A percentile compares a stretch with the other conserved stretches of the same genome.
Evolutionary conservation across 768 basidiomycete genomes (phyloP).

Genomic region (Candolleomyces aberdarensis): DNA sequence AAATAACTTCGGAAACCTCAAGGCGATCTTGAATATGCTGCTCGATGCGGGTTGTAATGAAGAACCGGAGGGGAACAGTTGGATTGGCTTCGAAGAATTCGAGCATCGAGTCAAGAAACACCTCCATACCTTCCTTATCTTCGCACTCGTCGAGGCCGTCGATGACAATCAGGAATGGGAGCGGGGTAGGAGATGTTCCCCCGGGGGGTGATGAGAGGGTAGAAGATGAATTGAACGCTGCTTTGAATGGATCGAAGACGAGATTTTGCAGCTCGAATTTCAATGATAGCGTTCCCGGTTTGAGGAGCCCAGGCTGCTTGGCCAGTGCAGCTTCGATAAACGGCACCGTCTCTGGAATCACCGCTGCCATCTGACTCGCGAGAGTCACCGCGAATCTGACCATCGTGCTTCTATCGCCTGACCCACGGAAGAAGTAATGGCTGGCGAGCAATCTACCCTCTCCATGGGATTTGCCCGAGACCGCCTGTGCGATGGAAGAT

Average conservation of each 20-base stretch:
- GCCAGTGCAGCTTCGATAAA: too few species aligned
- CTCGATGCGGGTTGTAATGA: not conserved
- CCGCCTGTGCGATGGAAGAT: conserved; percentile 4
- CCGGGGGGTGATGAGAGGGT: too few species aligned
- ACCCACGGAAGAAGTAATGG: too few species aligned
- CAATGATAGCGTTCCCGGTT: not conserved
- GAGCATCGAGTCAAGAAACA: not conserved
- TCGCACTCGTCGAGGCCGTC: conserved; percentile 4
- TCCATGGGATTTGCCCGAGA: not conserved
- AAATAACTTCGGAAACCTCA: not conserved
- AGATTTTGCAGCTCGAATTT: not conserved
- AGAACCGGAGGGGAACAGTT: not conserved
- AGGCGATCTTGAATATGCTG: not conserved
- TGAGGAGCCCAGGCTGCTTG: too few species aligned
- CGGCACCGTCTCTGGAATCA: too few species aligned
- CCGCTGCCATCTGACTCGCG: too few species aligned
- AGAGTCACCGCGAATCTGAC: too few species aligned
- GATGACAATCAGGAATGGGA: not conserved
- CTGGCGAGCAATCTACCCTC: not conserved
- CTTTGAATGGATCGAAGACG: not conserved
- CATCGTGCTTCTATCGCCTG: too few species aligned
- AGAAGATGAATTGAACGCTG: not conserved
- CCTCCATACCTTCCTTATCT: not conserved
- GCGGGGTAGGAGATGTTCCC: too few species aligned
- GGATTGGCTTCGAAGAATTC: not conserved